Evolutionary conservation across 1,139 yeast species (phyloP), one percentile per base, ranked within the genome.

Genomic region (Yamadazyma pseudoaaseri): DNA sequence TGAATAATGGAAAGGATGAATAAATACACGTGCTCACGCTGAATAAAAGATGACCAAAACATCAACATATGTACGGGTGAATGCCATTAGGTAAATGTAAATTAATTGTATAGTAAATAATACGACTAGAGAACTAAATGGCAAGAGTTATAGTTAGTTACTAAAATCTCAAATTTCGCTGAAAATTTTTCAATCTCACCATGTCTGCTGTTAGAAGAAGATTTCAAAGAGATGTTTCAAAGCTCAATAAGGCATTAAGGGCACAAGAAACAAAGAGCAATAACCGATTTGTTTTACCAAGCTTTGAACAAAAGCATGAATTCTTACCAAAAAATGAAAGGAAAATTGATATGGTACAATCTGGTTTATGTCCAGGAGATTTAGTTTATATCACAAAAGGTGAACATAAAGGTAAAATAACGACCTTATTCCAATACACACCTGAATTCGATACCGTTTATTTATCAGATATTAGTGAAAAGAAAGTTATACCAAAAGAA

Each of bases 361-460:
- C 59, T 5, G 74, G 75, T 3, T 52, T 67, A 33, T 53, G 64
- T 17, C 58, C 54, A 30, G 73, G 74, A 5, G 76, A 70, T 51
- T 49, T 62, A 37, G 73, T 65, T 2, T 70, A 69, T 47, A 72
- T 89, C 33, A 67, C 79, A 18, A 69, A 70, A 35, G 97, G 96
- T 13, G 70, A 72, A 33, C 75, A 77, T 51, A 77, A 77, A 49
- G 96, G 96, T 16, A 80, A 76, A 16, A 71, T 89, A 12, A 79
- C 90, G 16, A 77, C 78, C 36, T 60, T 70, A 10, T 51, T 57
- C 40, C 42, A 51, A 26, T 60, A 60, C 31, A 48, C 59, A 21
- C 54, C 63, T 5, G 61, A 57, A 31, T 52, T 50, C 32, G 65
- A 68, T 42, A 44, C 64, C 9, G 60, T 63, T 15, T 54, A 60